These are phyloP conservation scores for Hyphopichia homilentoma DNA, from an alignment of 805 yeast genomes.

Conservation along the genomic window DNA sequence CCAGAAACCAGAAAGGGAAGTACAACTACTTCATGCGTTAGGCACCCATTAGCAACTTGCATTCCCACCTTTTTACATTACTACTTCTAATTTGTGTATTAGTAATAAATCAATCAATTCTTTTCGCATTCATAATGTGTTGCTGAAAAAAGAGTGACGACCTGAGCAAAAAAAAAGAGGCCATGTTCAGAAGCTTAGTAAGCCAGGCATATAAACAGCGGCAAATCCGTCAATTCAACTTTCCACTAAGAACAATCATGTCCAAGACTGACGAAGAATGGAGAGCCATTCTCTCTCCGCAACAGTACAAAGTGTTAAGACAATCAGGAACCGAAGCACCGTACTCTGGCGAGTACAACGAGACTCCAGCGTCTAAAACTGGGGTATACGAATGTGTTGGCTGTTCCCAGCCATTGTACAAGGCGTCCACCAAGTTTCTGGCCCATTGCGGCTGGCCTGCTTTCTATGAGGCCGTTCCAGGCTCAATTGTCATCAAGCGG, in stretches of 20 bases:
- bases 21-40: constrained; percentile 71
- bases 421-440: constrained; percentile 75
- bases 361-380: constrained; percentile 42
- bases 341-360: constrained; percentile 55
- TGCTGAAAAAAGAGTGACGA: too few species aligned
- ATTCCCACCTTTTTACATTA: neutral
- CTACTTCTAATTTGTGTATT: neutral
- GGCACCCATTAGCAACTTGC: too few species aligned
- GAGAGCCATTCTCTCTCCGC: constrained; percentile 73
- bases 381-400: constrained; percentile 87
- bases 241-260: too few species aligned
- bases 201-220: too few species aligned
- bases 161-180: too few species aligned
- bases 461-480: constrained; percentile 85
- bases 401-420: constrained; percentile 76
- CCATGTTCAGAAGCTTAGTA: too few species aligned
- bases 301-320: constrained; percentile 75
- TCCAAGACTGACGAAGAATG: constrained; percentile 58
- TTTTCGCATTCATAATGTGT: too few species aligned
- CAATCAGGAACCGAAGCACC: constrained; percentile 73
- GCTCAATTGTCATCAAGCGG: constrained; percentile 56
- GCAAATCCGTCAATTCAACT: too few species aligned
- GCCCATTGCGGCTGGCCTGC: constrained; percentile 99
- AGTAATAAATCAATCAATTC: constrained; percentile 1
- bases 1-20: constrained; percentile 57